Evolutionary conservation across 2,329 filamentous ascomycete species (phyloP).

Genomic region (Macrophomina pseudophaseolina): DNA sequence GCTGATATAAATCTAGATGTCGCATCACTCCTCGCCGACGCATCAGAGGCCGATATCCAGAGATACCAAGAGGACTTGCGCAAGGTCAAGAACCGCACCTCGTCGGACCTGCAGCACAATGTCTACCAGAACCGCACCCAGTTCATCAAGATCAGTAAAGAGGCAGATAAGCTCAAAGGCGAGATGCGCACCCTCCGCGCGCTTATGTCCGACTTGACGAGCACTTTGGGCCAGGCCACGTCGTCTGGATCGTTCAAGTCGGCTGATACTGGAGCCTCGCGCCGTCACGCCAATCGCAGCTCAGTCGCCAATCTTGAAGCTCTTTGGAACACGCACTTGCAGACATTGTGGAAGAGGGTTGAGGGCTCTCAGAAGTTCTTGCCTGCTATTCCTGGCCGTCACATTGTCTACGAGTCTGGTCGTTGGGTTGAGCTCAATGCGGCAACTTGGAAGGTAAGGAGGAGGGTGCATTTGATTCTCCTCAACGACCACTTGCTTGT

Average conservation of each 20-base stretch:
- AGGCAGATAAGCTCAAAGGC: slow-evolving; percentile 94
- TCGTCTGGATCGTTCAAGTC: slow-evolving; percentile 41
- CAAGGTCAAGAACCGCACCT: slow-evolving; percentile 77
- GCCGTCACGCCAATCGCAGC: slow-evolving; percentile 77
- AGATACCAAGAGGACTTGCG: slow-evolving; percentile 78
- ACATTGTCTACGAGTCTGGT: slow-evolving; percentile 90
- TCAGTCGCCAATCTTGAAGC: slow-evolving; percentile 79
- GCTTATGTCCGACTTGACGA: slow-evolving; percentile 86
- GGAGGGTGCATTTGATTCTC: slow-evolving; percentile 88
- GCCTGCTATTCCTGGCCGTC: slow-evolving; percentile 86
- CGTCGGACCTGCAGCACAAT: slow-evolving; percentile 87
- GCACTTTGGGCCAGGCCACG: slow-evolving; percentile 53
- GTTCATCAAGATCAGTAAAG: slow-evolving; percentile 99
- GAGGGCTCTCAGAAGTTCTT: slow-evolving; percentile 97
- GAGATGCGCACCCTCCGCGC: slow-evolving; percentile 92
- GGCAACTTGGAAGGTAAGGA: slow-evolving; percentile 91
- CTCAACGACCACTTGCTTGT: slow-evolving; percentile 94
- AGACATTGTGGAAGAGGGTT: slow-evolving; percentile 94
- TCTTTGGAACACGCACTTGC: slow-evolving; percentile 70
- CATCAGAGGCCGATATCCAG: slow-evolving; percentile 83
- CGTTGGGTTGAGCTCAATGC: slow-evolving; percentile 97
- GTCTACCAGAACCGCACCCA: slow-evolving; percentile 97
- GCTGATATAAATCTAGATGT: slow-evolving; percentile 56
- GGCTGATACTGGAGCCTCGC: slow-evolving; percentile 47
- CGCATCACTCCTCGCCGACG: slow-evolving; percentile 75